These are phyloP conservation scores for Kalanchoe fedtschenkoi DNA, from an alignment of 164 flowering plant genomes.

Conservation along the genomic window DNA sequence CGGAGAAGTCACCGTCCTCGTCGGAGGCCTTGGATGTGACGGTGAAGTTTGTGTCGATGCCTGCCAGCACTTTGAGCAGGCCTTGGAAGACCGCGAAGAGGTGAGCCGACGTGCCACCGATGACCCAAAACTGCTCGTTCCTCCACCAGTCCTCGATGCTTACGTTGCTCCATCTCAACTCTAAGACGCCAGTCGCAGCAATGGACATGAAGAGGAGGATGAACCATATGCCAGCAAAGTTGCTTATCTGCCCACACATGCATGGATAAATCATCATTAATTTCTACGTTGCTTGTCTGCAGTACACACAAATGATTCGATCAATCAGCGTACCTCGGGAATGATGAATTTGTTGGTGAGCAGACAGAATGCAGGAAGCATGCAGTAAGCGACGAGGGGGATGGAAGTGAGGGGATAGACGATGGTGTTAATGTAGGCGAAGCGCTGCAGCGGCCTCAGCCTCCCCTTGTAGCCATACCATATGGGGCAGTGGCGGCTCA, in stretches of 20 bases:
- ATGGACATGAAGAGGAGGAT: slow-evolving; percentile 80
- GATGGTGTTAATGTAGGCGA: slow-evolving; percentile 87
- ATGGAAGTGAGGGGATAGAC: slow-evolving; percentile 85
- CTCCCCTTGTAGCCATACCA: slow-evolving; percentile 94
- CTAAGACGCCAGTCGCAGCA: slow-evolving; percentile 68
- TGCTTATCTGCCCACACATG: slow-evolving; percentile 62
- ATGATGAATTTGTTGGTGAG: slow-evolving; percentile 81
- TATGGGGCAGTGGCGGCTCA: slow-evolving; percentile 93
- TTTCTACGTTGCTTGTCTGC: no score
- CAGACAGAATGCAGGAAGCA: slow-evolving; percentile 85
- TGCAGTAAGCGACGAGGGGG: slow-evolving; percentile 78
- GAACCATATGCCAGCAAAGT: slow-evolving; percentile 79
- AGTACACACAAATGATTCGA: not conserved
- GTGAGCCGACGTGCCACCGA: slow-evolving; percentile 93
- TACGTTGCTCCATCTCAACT: slow-evolving; percentile 86
- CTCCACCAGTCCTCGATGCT: slow-evolving; percentile 97
- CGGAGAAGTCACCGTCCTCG: slow-evolving; percentile 85
- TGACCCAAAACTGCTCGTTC: slow-evolving; percentile 97
- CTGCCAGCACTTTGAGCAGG: slow-evolving; percentile 76
- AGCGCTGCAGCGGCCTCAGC: slow-evolving; percentile 59
- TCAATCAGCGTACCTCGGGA: slow-evolving; percentile 49
- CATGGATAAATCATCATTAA: not conserved
- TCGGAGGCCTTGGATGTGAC: slow-evolving; percentile 92
- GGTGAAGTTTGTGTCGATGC: slow-evolving; percentile 90
- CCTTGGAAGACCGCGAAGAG: slow-evolving; percentile 96